Percentiles rank a stretch among this genome's conserved stretches.
Conservation (phyloP, 768 basidiomycete genomes). For the Russula earlei region DNA sequence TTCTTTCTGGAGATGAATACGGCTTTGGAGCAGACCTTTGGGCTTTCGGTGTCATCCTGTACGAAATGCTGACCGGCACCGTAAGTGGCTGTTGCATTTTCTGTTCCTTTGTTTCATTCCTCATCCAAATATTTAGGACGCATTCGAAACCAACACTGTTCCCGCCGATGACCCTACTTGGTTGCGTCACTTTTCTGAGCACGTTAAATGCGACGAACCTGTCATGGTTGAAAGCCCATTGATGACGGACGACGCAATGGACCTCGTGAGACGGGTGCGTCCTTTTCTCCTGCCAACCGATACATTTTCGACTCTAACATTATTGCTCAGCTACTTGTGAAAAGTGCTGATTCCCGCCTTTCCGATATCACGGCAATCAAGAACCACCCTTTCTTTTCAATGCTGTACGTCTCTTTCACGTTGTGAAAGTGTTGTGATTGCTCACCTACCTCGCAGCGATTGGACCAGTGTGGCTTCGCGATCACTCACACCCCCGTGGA, state of each 20-base stretch:
- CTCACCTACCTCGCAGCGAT: not conserved
- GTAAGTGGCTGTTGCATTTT: not conserved
- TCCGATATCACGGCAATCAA: constrained; percentile 3
- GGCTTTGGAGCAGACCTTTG: constrained; percentile 17
- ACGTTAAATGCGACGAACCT: not conserved
- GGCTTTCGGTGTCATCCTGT: constrained; percentile 18
- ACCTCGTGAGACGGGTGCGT: constrained; percentile 3
- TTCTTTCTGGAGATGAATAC: constrained; percentile 2
- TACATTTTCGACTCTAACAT: not conserved
- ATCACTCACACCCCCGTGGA: constrained; percentile 8
- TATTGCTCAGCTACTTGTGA: not conserved
- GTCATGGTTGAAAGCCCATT: not conserved
- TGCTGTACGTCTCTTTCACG: not conserved
- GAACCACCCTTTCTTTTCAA: constrained; percentile 1
- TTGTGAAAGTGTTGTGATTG: not conserved
- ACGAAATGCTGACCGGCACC: constrained; percentile 6
- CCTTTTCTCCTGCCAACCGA: too few relatives aligned
- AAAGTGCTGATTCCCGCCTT: not conserved
- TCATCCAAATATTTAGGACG: not conserved
- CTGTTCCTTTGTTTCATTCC: not conserved
- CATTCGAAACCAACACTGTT: constrained; percentile 3
- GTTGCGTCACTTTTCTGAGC: not conserved
- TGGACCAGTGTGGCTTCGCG: constrained; percentile 6
- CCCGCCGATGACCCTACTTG: not conserved
- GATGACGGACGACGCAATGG: constrained; percentile 9